A percentile compares a stretch with the other conserved stretches of the same genome.
phyloP scores from a whole-genome alignment of 495 filamentous ascomycete species.

The Neurospora sp. region DNA sequence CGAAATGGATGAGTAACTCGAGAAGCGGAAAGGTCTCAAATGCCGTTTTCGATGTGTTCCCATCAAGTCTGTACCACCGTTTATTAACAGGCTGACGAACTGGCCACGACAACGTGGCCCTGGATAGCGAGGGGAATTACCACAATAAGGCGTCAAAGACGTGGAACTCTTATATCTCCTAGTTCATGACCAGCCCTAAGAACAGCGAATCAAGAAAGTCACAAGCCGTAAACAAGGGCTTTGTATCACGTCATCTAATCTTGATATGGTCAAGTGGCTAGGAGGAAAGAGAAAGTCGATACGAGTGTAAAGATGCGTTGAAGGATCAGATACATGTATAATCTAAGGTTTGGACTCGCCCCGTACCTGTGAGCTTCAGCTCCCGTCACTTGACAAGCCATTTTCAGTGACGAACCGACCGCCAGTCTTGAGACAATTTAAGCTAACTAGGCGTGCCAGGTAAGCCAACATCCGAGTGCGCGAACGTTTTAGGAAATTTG shows the following conservation, averaged over 20 bases:
- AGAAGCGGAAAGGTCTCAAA: background rate
- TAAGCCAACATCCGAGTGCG: background rate
- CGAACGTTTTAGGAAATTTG: slow-evolving; percentile 8
- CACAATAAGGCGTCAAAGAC: background rate
- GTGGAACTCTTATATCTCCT: background rate
- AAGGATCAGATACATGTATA: background rate
- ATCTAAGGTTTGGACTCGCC: slow-evolving; percentile 13
- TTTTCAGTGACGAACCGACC: background rate
- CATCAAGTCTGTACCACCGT: background rate
- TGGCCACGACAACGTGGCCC: background rate
- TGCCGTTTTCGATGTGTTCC: background rate
- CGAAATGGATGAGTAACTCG: background rate
- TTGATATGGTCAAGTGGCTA: slow-evolving; percentile 9
- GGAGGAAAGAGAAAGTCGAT: slow-evolving; percentile 19
- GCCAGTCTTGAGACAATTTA: background rate
- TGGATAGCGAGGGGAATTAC: background rate
- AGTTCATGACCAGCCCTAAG: background rate
- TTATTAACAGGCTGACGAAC: background rate
- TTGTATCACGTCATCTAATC: slow-evolving; percentile 22
- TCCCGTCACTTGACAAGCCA: slow-evolving; percentile 22
- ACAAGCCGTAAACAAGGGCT: slow-evolving; percentile 8
- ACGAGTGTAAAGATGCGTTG: slow-evolving; percentile 6
- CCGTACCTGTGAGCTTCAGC: slow-evolving; percentile 10
- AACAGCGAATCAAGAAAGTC: slow-evolving; percentile 2
- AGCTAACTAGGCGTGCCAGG: background rate